Evolutionary conservation across 768 basidiomycete species (phyloP), one percentile per base, ranked within the genome.

Genomic region (Multifurca ochricompacta): DNA sequence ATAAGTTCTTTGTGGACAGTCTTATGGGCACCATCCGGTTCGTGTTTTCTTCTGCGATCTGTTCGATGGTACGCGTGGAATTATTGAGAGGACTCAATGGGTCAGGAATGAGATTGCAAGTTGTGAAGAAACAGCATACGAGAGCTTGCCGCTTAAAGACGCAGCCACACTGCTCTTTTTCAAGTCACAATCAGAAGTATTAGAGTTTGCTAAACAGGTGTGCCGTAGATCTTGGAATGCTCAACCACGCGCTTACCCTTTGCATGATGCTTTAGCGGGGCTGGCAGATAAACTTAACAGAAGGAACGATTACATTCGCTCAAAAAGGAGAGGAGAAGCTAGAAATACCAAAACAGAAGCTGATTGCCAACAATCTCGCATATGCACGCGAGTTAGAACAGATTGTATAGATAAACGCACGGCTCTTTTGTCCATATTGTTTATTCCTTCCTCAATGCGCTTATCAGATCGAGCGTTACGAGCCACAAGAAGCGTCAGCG

Each of bases 1-100:
- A 96, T 75, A 90, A 87, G 62, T 89, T 89, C 73, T 91, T 97
- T 63, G 82, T 96, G 9, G 89, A 94, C 65, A 88, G 88, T 62
- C 73, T 96, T 64, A 91, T 96, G 85, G 86, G 85, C 14, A 97
- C 94, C 3, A 94, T 97, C 62, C 74, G 93, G 93, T 92, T 58
- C 48, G 76, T 68, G 18, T 2, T 27, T 45, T 45, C 14, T 50
- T 4, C 21, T 44, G 40, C n/a, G 14, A 25, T 40, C 28, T 11
- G 18, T 21, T 49, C 19, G 19, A n/a, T 40, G 13, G 39, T 19
- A 5, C 37, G 37, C 37, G 37, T n/a, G 23, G 30, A 30, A 19
- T 8, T 25, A 18, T 41, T 42, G 41, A 8, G 37, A 3, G 5
- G 5, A 23, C 6, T 34, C 10, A 14, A 42, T 14, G 31, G 19